Conservation (phyloP, 306 rosid genomes). For the Prunus kanzakura region DNA sequence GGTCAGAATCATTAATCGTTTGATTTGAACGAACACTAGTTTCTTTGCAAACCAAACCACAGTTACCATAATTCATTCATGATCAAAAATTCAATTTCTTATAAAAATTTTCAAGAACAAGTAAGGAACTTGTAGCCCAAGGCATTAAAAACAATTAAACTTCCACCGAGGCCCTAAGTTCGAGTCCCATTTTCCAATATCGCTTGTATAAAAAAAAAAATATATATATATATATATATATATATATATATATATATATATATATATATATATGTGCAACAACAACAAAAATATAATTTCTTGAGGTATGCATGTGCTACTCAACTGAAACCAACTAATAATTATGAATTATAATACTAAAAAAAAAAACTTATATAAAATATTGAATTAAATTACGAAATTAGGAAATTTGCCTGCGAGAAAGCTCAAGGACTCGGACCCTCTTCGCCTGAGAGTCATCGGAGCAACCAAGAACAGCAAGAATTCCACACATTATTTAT, state of each 20-base stretch:
- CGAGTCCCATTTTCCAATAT: not conserved
- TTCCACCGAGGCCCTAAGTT: too few species aligned
- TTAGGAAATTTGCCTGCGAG: slow-evolving; percentile 40
- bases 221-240: too few species aligned
- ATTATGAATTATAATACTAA: not conserved
- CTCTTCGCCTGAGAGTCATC: slow-evolving; percentile 82
- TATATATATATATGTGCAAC: too few species aligned
- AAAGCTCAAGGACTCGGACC: slow-evolving; percentile 79
- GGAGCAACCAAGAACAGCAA: slow-evolving; percentile 90
- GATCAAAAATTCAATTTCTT: not conserved
- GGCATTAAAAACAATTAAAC: too few species aligned
- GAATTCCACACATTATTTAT: slow-evolving; percentile 84
- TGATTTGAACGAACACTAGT: not conserved
- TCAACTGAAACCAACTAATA: not conserved
- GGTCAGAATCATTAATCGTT: not conserved
- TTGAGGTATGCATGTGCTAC: not conserved
- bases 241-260: too few species aligned
- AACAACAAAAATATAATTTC: too few species aligned
- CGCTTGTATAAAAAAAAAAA: not conserved
- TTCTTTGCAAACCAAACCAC: not conserved
- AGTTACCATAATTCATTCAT: not conserved
- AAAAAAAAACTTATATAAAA: not conserved
- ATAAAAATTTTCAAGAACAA: too few species aligned
- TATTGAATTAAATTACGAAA: not conserved
- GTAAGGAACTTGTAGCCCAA: too few species aligned